Percentiles rank a stretch among this genome's conserved stretches.
These are phyloP conservation scores for Lactifluus volemus DNA, from an alignment of 768 basidiomycete genomes.

Conservation along the genomic window DNA sequence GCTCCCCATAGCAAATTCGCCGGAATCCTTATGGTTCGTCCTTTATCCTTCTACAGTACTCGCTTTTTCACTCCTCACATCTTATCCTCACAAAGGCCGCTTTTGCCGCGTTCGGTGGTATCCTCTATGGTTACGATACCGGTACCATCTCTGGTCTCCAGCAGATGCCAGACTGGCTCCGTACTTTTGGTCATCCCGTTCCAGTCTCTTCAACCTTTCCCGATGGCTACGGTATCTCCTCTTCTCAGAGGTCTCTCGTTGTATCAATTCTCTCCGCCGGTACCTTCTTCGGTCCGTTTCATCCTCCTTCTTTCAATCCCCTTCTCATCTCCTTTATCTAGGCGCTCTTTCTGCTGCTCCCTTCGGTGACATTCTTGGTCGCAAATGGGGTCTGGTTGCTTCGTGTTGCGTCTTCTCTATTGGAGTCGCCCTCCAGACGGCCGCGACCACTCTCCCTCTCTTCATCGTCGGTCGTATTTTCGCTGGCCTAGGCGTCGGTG, in stretches of 20 bases:
- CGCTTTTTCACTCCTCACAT: not conserved
- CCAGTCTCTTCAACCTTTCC: slow-evolving; percentile 19
- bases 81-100: slow-evolving; percentile 10
- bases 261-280: slow-evolving; percentile 76
- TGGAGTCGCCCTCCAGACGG: slow-evolving; percentile 62
- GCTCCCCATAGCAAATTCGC: slow-evolving; percentile 21
- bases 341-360: slow-evolving; percentile 47
- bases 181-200: slow-evolving; percentile 37
- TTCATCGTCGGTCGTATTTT: slow-evolving; percentile 57
- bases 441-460: slow-evolving; percentile 40
- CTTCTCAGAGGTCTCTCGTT: slow-evolving; percentile 43
- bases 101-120: slow-evolving; percentile 34
- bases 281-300: slow-evolving; percentile 57
- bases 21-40: slow-evolving; percentile 31
- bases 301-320: not conserved
- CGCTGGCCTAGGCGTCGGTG: slow-evolving; percentile 74
- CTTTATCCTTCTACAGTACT: not conserved
- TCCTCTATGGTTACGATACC: slow-evolving; percentile 66
- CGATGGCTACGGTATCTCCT: slow-evolving; percentile 29
- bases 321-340: slow-evolving; percentile 11
- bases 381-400: slow-evolving; percentile 39
- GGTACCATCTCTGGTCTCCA: slow-evolving; percentile 76
- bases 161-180: slow-evolving; percentile 51
- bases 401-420: slow-evolving; percentile 44
- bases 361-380: slow-evolving; percentile 46